Evolutionary conservation across 192 early-diverging fungal species (phyloP), one percentile per base, ranked within the genome.

Genomic region (Coemansia sp.): DNA sequence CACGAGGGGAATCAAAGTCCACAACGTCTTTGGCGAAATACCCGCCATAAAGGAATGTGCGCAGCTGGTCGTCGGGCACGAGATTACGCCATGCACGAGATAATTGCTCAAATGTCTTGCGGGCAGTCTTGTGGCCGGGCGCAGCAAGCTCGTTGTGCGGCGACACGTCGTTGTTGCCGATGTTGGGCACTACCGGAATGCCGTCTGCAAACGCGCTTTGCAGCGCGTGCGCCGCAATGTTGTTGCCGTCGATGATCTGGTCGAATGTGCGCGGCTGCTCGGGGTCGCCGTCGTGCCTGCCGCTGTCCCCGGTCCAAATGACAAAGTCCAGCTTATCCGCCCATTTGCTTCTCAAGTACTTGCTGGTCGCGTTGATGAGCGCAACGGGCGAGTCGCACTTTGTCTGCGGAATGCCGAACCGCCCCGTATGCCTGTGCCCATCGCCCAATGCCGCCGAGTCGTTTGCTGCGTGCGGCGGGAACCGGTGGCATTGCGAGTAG

Each of bases 111-210:
- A 85, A 80, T 6, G 78, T 77, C 40, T 55, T 43, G 37, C 82
- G 81, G 1, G 85, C 79, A 7, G 49, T 58, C 47, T 69, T 69
- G 45, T 76, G 66, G 0, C 63, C 67, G 0, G 82, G 70, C 11
- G 66, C 74, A 1, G 64, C 42, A 41, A 88, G 53, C 12, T 82
- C 77, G 53, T 90, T 90, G 63, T 87, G 86, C 20, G 87, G 87
- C 38, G 84, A 80, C 11, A 88, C 66, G 54, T 88, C 87, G 56
- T 88, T 88, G 63, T 90, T 90, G 49, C 87, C 87, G 26, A 78
- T 60, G 10, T 63, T 78, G 11, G 69, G 69, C 15, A 77, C 60
- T 0, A 71, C 31, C 6, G 74, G 52, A 11, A 52, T 32, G 34
- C 18, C 7, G 11, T 32, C 15, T 6, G 7, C 1, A 52, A 89